Conservation (phyloP, 176 grass and related monocot genomes). For the Hordeum vulgare region MorexV3_pseudomolecules_assembly NC_058522.1:500193093-500193592, state of each 20-base stretch:
- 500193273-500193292: conserved; percentile 97
- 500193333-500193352: conserved; percentile 97
- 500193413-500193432: not conserved
- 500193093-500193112: not conserved
- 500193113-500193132: not conserved
- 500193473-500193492: too few species aligned
- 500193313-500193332: conserved; percentile 72
- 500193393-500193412: too few species aligned
- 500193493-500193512: too few species aligned
- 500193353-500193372: not conserved
- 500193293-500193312: conserved; percentile 85
- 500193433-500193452: not conserved
- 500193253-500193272: conserved; percentile 37
- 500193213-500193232: conserved; percentile 85
- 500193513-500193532: too few species aligned
- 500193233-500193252: conserved; percentile 63
- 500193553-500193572: too few species aligned
- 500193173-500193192: conserved; percentile 63
- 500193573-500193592: too few species aligned
- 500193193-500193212: conserved; percentile 90
- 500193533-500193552: too few species aligned
- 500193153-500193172: conserved; percentile 44
- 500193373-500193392: not conserved
- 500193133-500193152: not conserved
- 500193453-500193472: not conserved